Evolutionary conservation across 306 rosid species (phyloP).

Genomic region (Ceratonia siliqua): DNA sequence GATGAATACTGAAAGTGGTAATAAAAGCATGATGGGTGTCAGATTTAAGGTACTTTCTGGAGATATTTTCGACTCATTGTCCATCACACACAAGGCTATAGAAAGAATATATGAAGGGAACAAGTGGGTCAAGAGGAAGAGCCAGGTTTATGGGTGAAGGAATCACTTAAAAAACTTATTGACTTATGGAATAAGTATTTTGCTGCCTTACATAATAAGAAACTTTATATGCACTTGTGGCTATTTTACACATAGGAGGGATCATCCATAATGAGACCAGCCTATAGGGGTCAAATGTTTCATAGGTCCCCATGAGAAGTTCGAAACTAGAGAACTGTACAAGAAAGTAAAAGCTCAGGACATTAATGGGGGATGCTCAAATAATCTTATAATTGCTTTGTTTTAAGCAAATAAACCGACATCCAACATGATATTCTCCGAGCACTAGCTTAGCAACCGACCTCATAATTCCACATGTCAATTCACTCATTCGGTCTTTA

Average conservation of each 20-base stretch:
- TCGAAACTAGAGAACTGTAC: not conserved
- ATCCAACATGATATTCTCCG: not conserved
- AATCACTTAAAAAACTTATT: conserved; percentile 45
- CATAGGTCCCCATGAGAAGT: not conserved
- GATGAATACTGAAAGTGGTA: conserved; percentile 29
- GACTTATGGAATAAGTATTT: conserved; percentile 51
- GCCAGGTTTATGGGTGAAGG: conserved; percentile 50
- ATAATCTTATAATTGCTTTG: too few species aligned
- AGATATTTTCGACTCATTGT: conserved; percentile 22
- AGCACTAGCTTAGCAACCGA: conserved; percentile 28
- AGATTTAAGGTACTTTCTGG: conserved; percentile 34
- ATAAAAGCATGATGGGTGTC: conserved; percentile 2
- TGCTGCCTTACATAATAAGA: conserved; percentile 43
- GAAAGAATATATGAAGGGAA: conserved; percentile 49
- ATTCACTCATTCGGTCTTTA: conserved; percentile 32
- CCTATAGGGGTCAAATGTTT: conserved; percentile 1
- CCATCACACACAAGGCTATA: conserved; percentile 23
- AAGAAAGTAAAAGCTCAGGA: not conserved
- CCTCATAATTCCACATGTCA: conserved; percentile 36
- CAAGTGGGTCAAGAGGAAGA: conserved; percentile 37
- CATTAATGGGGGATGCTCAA: not conserved
- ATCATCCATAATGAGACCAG: not conserved
- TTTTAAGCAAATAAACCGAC: not conserved
- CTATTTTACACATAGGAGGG: not conserved
- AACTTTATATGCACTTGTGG: conserved; percentile 31